Evolutionary conservation across 2,329 filamentous ascomycete species (phyloP).

Genomic region (Madurella mycetomatis): DNA sequence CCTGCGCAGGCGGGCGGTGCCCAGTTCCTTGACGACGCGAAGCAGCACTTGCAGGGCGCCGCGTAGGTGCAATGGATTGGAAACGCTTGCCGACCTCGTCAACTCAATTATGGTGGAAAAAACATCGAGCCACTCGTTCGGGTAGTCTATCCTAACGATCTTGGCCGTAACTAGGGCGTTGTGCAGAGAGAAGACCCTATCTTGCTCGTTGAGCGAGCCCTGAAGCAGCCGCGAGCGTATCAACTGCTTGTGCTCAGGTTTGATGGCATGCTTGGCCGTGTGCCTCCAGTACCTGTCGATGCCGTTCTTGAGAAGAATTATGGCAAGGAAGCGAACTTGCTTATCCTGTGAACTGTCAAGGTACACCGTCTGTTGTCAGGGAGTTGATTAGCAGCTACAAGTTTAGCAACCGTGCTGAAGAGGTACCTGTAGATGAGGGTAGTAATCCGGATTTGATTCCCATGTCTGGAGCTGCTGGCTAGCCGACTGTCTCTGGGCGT

Average conservation of each 20-base stretch:
- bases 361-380: slow-evolving; percentile 62
- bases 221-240: slow-evolving; percentile 74
- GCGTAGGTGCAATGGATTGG: slow-evolving; percentile 62
- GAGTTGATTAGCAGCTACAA: slow-evolving; percentile 2
- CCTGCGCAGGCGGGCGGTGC: slow-evolving; percentile 69
- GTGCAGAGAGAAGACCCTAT: slow-evolving; percentile 73
- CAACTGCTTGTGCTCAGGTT: slow-evolving; percentile 67
- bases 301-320: slow-evolving; percentile 94
- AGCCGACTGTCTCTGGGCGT: slow-evolving; percentile 60
- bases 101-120: slow-evolving; percentile 58
- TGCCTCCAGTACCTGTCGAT: slow-evolving; percentile 89
- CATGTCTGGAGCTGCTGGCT: slow-evolving; percentile 68
- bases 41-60: slow-evolving; percentile 73
- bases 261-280: slow-evolving; percentile 63
- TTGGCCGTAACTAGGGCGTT: slow-evolving; percentile 87
- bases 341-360: slow-evolving; percentile 71
- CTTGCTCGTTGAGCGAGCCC: slow-evolving; percentile 71
- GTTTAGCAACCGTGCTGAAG: not conserved
- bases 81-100: slow-evolving; percentile 55
- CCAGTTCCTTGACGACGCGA: slow-evolving; percentile 85
- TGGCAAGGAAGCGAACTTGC: slow-evolving; percentile 79
- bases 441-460: slow-evolving; percentile 64
- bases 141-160: slow-evolving; percentile 84
- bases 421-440: slow-evolving; percentile 63
- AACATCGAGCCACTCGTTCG: slow-evolving; percentile 72